phyloP scores from a whole-genome alignment of 179 eudicot species.

The Spinacia oleracea region DNA sequence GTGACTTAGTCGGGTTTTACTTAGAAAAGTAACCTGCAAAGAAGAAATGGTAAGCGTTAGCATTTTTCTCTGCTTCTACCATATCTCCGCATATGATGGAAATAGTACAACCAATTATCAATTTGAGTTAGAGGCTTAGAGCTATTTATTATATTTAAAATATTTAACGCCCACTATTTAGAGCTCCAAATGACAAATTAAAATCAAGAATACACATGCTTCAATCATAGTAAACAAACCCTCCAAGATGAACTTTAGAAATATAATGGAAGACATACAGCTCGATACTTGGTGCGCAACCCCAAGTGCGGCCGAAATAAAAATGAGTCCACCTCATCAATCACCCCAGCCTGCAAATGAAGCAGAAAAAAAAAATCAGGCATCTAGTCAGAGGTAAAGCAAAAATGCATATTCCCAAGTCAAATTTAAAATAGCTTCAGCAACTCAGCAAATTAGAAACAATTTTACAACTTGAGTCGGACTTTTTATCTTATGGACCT shows the following conservation, averaged over 20 bases:
- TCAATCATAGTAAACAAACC: neutral
- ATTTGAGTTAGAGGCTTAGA: neutral
- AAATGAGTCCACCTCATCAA: slow-evolving; percentile 89
- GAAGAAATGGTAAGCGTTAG: neutral
- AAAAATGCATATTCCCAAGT: neutral
- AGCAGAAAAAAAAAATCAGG: slow-evolving; percentile 12
- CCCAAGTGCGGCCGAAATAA: slow-evolving; percentile 87
- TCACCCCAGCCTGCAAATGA: slow-evolving; percentile 71
- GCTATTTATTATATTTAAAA: too few species aligned
- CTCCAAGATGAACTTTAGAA: neutral
- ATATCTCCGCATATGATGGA: neutral
- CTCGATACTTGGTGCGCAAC: slow-evolving; percentile 80
- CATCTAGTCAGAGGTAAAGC: slow-evolving; percentile 4
- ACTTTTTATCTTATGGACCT: slow-evolving; percentile 9
- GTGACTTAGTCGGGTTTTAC: slow-evolving; percentile 75
- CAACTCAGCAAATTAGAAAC: neutral
- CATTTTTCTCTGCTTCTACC: neutral
- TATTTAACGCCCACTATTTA: neutral
- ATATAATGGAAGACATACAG: slow-evolving; percentile 55
- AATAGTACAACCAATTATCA: neutral
- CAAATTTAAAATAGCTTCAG: neutral
- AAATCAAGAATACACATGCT: neutral
- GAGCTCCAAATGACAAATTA: neutral
- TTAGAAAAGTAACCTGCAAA: slow-evolving; percentile 78
- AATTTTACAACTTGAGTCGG: neutral